Base-by-base conservation (phyloP, 169 alveolate genomes). In the Cryptosporidium sp. region DNA sequence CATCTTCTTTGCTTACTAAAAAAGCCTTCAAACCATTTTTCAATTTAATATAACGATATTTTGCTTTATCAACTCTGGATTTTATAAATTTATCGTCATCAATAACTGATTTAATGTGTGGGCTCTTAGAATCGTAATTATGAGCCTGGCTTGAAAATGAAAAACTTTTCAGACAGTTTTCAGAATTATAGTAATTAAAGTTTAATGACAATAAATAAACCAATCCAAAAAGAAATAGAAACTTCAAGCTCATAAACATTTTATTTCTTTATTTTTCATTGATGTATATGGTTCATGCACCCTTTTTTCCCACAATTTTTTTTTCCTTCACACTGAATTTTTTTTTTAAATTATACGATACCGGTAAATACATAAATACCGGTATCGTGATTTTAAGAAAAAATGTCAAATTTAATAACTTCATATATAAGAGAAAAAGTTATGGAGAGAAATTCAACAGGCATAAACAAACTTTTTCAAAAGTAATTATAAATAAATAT, bases 1-100 rank as follows among this genome's bases (percentile, higher is more conserved):
- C 52, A n/a, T 73, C 70, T 2, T 73, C 86, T 12, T 73, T 73
- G 42, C 86, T 73, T 10, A 73, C 86, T 37, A 73, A 4, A 73
- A 37, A 73, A 8, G 68, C 86, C 60, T 60, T 73, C 4, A 73
- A 26, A 26, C 70, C 86, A 35, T 73, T 73, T 14, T 60, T 62
- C 7, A 73, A 45, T 23, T 73, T 73, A 26, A 73, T 53, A 10
- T 33, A 73, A 12, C 86, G 68, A 42, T 73, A 73, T 23, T 73
- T 73, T 18, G 86, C 60, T 16, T 56, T 73, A 37, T 73, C 86
- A 5, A 56, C 31, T n/a, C 56, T 73, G 8, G 86, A 35, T 9
- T 73, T 73, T 33, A 73, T 42, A 73, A 73, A 73, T 21, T 37
- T 56, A 1, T 73, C 60, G 14, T 73, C 86, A 9, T 56, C 86